These are phyloP conservation scores for Alternaria alternata DNA, from an alignment of 2,329 filamentous ascomycete species.

Conservation along the genomic window DNA sequence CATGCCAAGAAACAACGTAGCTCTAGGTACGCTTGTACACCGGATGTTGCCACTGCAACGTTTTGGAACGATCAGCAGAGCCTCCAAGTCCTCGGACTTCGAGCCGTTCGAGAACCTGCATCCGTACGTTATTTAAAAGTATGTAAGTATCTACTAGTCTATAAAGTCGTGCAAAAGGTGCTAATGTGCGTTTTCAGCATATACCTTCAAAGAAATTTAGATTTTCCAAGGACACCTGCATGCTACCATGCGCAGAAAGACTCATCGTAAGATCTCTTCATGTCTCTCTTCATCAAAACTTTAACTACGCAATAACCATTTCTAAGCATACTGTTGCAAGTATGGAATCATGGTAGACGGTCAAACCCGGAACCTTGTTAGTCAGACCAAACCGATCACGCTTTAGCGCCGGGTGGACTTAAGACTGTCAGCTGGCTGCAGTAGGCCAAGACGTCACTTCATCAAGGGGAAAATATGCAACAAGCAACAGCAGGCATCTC, in stretches of 20 bases:
- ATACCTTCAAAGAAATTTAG: neutral
- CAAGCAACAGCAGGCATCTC: neutral
- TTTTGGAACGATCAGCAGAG: neutral
- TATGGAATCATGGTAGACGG: neutral
- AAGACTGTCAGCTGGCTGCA: constrained; percentile 4
- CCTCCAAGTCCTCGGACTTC: neutral
- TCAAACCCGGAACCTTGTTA: neutral
- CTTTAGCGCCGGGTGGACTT: neutral
- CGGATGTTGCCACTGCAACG: neutral
- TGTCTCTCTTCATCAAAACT: neutral
- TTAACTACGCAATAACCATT: neutral
- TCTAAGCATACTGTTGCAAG: neutral
- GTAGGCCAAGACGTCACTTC: neutral
- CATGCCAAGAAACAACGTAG: neutral
- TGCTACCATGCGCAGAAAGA: neutral
- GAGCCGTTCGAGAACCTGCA: neutral
- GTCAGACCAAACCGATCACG: neutral
- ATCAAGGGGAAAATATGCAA: neutral
- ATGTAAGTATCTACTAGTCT: neutral
- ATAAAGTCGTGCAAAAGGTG: neutral
- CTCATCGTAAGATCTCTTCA: neutral
- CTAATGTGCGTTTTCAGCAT: neutral
- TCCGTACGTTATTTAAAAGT: neutral
- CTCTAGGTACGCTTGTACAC: neutral
- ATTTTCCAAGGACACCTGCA: neutral